Conservation (phyloP, 1,139 yeast species). For the Yamadazyma friedrichii region DNA sequence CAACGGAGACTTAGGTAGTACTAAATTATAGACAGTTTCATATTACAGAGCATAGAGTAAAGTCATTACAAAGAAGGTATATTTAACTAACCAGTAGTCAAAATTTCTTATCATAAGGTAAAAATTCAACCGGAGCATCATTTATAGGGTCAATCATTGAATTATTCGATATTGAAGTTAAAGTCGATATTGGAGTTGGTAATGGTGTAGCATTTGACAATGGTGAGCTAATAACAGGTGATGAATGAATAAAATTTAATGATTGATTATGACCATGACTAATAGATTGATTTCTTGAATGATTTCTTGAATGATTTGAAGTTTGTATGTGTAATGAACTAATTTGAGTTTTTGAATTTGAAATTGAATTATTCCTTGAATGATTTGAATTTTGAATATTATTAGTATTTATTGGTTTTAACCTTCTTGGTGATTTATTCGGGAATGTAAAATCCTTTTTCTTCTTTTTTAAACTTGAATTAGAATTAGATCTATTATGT, state of each 20-base stretch:
- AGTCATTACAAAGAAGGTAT: neutral
- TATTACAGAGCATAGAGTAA: neutral
- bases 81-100: constrained; percentile 9
- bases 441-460: constrained; percentile 14
- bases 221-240: constrained; percentile 38
- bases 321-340: neutral
- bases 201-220: constrained; percentile 32
- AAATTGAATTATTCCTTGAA: constrained; percentile 4
- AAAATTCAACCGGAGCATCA: constrained; percentile 43
- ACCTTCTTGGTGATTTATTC: constrained; percentile 8
- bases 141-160: constrained; percentile 39
- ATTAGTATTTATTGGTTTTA: constrained; percentile 1
- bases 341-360: neutral
- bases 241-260: constrained; percentile 17
- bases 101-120: constrained; percentile 7
- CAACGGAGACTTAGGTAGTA: too few relatives aligned
- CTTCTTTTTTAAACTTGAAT: constrained; percentile 5
- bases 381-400: constrained; percentile 1
- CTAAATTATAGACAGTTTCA: too few relatives aligned
- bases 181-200: constrained; percentile 31
- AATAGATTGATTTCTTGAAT: constrained; percentile 4
- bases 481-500: constrained; percentile 5
- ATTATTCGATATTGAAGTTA: constrained; percentile 24
- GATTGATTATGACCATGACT: constrained; percentile 3
- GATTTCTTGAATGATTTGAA: constrained; percentile 2